Evolutionary conservation across 2,329 filamentous ascomycete species (phyloP), one percentile per base, ranked within the genome.

Genomic region (Xylaria sp.): DNA sequence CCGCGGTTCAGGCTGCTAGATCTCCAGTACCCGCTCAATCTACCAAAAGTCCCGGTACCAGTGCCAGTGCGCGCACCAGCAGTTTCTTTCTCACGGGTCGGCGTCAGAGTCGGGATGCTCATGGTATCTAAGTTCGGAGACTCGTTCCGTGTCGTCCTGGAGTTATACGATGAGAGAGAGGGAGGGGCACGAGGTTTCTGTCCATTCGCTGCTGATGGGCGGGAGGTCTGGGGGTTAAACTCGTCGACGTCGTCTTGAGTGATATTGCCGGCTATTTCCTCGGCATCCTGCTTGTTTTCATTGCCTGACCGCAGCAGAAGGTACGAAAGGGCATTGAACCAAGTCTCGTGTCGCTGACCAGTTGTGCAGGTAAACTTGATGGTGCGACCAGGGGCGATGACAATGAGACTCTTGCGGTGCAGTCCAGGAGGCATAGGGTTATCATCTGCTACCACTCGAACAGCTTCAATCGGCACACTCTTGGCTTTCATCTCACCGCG

Each of bases 261-360:
- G 54, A 89, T 83, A 66, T 83, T 81, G 40, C 81, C 82, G 0
- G 82, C 82, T 63, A 84, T 78, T 67, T 84, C 88, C 66, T 91
- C 84, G 3, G 84, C 82, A 67, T 87, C 85, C 6, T 85, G 80
- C 54, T 86, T 84, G n/a, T 81, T 84, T 38, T 90, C 89, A 19
- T 84, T 81, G 33, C 87, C 83, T 25, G 89, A 93, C 47, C 94
- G 89, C 31, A 97, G 84, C 37, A 98, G 84, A 14, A 99, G 85
- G 75, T 99, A 99, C 1, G 92, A 96, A 57, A 99, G 83, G 0
- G 95, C 94, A 73, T 98, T 98, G 83, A 95, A 97, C 95, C 95
- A 99, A 0, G 94, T 98, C 80, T 99, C 95, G 73, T 99, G 95
- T 64, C 95, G 87, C 75, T 97, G 93, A 38, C 92, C 91, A 2